Evolutionary conservation across 2,329 filamentous ascomycete genomes (phyloP), one percentile per base, ranked within the genome.

Genomic region (Ceratocystis colombiana): DNA sequence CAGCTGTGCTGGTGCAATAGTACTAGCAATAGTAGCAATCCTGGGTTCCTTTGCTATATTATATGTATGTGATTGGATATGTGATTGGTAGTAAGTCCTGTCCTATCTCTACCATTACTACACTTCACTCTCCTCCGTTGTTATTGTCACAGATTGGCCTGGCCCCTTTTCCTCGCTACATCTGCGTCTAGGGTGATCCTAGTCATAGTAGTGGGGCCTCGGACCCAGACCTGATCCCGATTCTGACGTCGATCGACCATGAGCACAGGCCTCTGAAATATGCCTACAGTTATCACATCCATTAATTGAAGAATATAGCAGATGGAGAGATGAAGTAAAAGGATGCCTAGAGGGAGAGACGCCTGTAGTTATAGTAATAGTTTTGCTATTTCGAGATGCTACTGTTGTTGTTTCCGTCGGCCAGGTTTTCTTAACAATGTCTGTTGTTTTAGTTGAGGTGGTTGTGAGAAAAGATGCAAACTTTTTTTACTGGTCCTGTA

Each of bases 181-280:
- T n/a, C 15, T 53, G 48, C 48, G 53, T 57, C 45, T 66, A 46
- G 44, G 30, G 25, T 33, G 8, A 46, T 59, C 59, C 64, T 66
- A 30, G 57, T 55, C 28, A 62, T 4, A n/a, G 41, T 25, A 64
- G 66, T 67, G 66, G 66, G 25, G 55, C 66, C 66, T 37, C 41
- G 30, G 53, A 22, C 41, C 44, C 28, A 62, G 53, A 48, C 46
- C 61, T n/a, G 25, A 61, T 41, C 22, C 66, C 57, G 66, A 28
- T 55, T 67, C 62, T 67, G 66, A 67, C 66, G 61, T 67, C 25
- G 66, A 67, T 67, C 66, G 53, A 30, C 66, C 37, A 28, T 53
- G 53, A 33, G 45, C 53, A 25, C 30, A 46, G 45, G 57, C 22
- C 64, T 59, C 57, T 66, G 57, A 48, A 66, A 66, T 45, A 12